A percentile compares a stretch with the other conserved stretches of the same genome.
phyloP scores from a whole-genome alignment of 176 grass and related monocot genomes.

The Alloteropsis semialata region DNA sequence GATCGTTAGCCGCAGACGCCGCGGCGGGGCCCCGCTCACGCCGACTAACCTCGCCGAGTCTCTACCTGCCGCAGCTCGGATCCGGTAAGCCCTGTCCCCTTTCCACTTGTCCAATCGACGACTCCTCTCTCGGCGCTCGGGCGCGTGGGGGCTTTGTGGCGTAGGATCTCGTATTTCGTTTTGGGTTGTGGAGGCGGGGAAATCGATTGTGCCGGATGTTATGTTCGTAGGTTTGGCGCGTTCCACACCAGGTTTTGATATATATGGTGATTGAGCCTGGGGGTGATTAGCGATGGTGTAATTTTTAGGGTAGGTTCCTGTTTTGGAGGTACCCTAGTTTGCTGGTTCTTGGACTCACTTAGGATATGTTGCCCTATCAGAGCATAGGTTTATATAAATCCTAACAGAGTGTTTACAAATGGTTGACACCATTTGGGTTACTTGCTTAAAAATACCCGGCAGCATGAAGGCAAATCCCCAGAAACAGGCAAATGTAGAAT shows the following conservation, averaged over 20 bases:
- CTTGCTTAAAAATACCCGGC: too few species aligned
- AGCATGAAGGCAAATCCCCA: too few species aligned
- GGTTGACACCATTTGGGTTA: too few species aligned
- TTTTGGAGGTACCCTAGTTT: background rate
- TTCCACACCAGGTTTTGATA: background rate
- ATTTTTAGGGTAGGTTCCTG: background rate
- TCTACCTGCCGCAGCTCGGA: background rate
- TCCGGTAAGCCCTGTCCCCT: background rate
- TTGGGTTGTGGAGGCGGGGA: background rate
- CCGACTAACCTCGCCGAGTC: background rate
- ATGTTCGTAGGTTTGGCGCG: background rate
- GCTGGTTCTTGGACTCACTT: background rate
- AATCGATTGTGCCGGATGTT: background rate
- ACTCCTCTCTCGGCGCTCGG: too few species aligned
- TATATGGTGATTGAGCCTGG: background rate
- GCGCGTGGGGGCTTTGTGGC: background rate
- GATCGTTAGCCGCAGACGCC: background rate
- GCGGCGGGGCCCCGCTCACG: background rate
- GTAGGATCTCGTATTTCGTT: background rate
- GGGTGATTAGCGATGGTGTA: background rate
- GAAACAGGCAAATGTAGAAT: too few species aligned
- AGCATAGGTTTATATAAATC: background rate
- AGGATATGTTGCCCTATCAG: background rate
- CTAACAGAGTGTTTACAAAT: too few species aligned
- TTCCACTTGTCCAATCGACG: background rate